These are phyloP conservation scores for Petunia secreta DNA, from an alignment of 257 asterid species.

Conservation along the genomic window DNA sequence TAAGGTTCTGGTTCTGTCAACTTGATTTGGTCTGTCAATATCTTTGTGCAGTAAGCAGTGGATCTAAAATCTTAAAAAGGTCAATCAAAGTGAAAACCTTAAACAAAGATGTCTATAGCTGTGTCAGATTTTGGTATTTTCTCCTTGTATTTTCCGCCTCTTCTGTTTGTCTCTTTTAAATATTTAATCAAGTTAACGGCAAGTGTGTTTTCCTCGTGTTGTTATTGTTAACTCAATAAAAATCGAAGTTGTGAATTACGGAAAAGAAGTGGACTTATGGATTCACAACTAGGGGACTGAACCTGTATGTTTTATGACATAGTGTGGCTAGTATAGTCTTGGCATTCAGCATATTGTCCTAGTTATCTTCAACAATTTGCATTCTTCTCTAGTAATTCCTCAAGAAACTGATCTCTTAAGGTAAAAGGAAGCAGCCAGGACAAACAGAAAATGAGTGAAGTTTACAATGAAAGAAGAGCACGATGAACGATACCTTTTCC, in stretches of 20 bases:
- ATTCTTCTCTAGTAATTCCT: background rate
- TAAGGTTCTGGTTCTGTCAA: background rate
- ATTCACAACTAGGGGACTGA: background rate
- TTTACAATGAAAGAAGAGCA: too few species aligned
- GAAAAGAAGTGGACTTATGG: background rate
- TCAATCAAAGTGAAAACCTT: slow-evolving; percentile 2
- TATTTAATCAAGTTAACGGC: background rate
- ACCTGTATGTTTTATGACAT: background rate
- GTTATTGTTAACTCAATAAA: background rate
- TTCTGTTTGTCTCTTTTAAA: background rate
- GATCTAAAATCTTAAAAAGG: background rate
- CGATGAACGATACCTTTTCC: background rate
- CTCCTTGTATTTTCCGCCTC: background rate
- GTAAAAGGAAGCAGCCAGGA: too few species aligned
- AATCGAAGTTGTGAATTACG: background rate
- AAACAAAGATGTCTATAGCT: background rate
- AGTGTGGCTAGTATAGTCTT: background rate
- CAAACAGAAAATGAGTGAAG: too few species aligned
- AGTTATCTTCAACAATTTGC: slow-evolving; percentile 18
- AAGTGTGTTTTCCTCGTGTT: background rate
- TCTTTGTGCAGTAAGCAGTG: background rate
- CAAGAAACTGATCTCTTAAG: too few species aligned
- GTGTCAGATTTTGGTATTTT: background rate
- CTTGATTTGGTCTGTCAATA: background rate
- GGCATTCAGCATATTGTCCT: slow-evolving; percentile 20